phyloP scores from a whole-genome alignment of 2,329 filamentous ascomycete genomes.

The Claviceps arundinis region DNA sequence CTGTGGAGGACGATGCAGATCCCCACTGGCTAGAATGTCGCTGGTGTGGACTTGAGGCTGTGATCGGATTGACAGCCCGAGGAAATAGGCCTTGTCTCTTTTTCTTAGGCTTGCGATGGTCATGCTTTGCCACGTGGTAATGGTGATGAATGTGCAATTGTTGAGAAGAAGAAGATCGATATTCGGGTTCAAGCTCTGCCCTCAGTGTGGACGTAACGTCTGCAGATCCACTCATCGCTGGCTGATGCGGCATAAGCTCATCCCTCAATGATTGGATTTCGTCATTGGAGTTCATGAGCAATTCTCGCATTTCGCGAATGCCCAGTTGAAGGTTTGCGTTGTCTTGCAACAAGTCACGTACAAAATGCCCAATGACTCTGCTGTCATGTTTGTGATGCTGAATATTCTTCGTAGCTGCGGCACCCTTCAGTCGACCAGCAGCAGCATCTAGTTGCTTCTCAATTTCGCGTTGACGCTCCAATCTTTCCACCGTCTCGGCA shows the following conservation, averaged over 20 bases:
- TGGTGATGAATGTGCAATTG: slow-evolving; percentile 91
- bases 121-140: slow-evolving; percentile 61
- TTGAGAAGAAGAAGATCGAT: slow-evolving; percentile 34
- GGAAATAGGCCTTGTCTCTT: slow-evolving; percentile 53
- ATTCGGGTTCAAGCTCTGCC: slow-evolving; percentile 52
- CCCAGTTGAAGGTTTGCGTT: slow-evolving; percentile 89
- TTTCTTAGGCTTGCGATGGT: slow-evolving; percentile 54
- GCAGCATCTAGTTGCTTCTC: slow-evolving; percentile 72
- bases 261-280: slow-evolving; percentile 81
- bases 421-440: slow-evolving; percentile 67
- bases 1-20: slow-evolving; percentile 24
- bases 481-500: slow-evolving; percentile 63
- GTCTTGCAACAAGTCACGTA: slow-evolving; percentile 87
- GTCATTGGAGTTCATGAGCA: slow-evolving; percentile 84
- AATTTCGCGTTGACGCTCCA: slow-evolving; percentile 72
- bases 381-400: slow-evolving; percentile 44
- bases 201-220: slow-evolving; percentile 43
- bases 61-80: slow-evolving; percentile 46
- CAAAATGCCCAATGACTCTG: slow-evolving; percentile 84
- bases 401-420: slow-evolving; percentile 57
- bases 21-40: slow-evolving; percentile 26
- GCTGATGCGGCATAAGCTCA: slow-evolving; percentile 68
- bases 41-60: slow-evolving; percentile 18
- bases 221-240: slow-evolving; percentile 30
- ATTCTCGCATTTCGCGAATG: slow-evolving; percentile 79